Base-by-base conservation (phyloP, 2,329 filamentous ascomycete genomes). In the Ceratocystis albifundus region DNA sequence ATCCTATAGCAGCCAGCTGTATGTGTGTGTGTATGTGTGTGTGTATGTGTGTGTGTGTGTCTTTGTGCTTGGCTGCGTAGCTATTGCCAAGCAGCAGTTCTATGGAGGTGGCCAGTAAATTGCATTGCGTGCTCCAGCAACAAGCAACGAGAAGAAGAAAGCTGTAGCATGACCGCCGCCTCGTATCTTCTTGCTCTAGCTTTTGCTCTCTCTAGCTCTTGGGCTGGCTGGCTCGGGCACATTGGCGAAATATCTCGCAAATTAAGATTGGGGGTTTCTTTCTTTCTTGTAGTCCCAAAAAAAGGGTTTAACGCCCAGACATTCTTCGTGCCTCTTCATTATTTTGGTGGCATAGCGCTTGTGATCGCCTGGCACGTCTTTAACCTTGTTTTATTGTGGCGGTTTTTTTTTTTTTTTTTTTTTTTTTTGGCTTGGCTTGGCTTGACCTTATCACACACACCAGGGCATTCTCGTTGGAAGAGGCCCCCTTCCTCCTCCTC, bases 321-420 rank as follows among this genome's bases (percentile, higher is more conserved):
- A 28, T 28, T 28, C 20, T 55, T 55, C 25, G 8, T 55, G 50
- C 25, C 20, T 55, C 25, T 28, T 55, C 25, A 15, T 55, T n/a
- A n/a, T n/a, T n/a, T 28, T 55, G 50, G 20, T 28, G 50, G 20
- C 50, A 55, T 55, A 55, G 50, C 50, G 50, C 50, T 55, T 55
- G 50, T 55, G 50, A 55, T 55, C 50, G 50, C 22, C 50, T 17
- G 22, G 20, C 20, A 12, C 28, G 8, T 25, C 28, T 55, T 55
- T 55, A 55, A 55, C 50, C 50, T 55, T 55, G 7, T 55, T 55
- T 48, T 48, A 48, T 48, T 48, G 17, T 7, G 12, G 46, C 20
- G 46, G 46, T 4, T 17, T 20, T n/a, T n/a, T 28, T 28, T 17
- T 55, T 28, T 55, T 20, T 30, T n/a, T 12, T 3, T 48, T 28